Base-by-base conservation (phyloP, 345 rosid genomes). In the Camelina sativa region DNA sequence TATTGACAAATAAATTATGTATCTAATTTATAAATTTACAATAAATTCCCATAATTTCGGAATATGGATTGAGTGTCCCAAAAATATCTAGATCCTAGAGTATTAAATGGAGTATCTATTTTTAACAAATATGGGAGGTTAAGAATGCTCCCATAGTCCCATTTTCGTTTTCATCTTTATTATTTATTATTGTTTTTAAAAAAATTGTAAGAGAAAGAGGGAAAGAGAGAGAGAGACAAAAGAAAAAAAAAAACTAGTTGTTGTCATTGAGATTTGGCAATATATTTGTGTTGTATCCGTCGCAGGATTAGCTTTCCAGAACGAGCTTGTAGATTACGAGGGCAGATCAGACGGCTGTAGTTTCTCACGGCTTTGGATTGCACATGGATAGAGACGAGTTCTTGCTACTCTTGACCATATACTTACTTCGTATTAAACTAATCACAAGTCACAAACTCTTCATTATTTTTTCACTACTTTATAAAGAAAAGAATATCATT, bases 311-410 rank as follows among this genome's bases (percentile, higher is more conserved):
- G 59, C 66, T 64, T 65, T 65, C 71, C 51, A 56, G 50, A 65
- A 65, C 48, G 72, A 65, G 65, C 48, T 65, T 56, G 77, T 57
- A 74, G 78, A 47, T 74, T 65, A 74, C 72, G 72, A 74, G 72
- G 64, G 20, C 4, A 37, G 10, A 73, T 74, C 61, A 6, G 51
- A 66, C 67, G 72, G 44, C n/a, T 58, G 11, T 17, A 0, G 8
- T 46, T 65, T 46, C 38, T 46, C 38, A 74, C 41, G 58, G 48
- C 19, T 46, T 74, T 56, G 66, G 78, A 74, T 74, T 74, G 72
- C 78, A 74, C 78, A 65, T 65, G 65, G 78, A 47, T 56, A 74
- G 72, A 47, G 66, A 47, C 72, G 50, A 37, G 32, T 64, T 64
- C 71, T 54, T 47, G 44, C 54, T 53, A 46, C 46, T 41, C 37